These are phyloP conservation scores for Colletotrichum sp. DNA, from an alignment of 2,329 filamentous ascomycete genomes.

Conservation along the genomic window DNA sequence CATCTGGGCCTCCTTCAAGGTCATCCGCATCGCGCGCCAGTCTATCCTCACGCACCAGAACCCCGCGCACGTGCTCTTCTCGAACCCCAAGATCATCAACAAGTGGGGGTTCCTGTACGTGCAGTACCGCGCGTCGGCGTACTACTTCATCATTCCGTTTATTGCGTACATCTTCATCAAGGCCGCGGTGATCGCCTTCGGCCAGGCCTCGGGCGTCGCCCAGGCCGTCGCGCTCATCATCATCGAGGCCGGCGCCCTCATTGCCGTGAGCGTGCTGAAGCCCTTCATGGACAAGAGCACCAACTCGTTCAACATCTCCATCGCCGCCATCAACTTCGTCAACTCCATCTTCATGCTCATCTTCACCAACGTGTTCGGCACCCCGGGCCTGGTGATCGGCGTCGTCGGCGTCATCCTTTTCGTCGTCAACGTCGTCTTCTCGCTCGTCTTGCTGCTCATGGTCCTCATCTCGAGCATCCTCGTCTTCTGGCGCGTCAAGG, in stretches of 20 bases:
- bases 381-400: constrained; percentile 82
- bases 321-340: constrained; percentile 87
- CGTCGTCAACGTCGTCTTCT: constrained; percentile 85
- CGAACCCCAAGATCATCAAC: constrained; percentile 88
- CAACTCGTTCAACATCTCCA: constrained; percentile 95
- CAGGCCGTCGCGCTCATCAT: constrained; percentile 88
- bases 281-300: constrained; percentile 99
- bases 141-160: constrained; percentile 89
- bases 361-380: constrained; percentile 86
- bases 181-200: constrained; percentile 85
- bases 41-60: constrained; percentile 94
- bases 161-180: constrained; percentile 83
- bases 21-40: constrained; percentile 85
- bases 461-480: constrained; percentile 66
- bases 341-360: constrained; percentile 89
- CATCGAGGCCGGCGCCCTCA: constrained; percentile 80
- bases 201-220: constrained; percentile 70
- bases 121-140: constrained; percentile 93
- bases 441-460: constrained; percentile 82
- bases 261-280: constrained; percentile 78
- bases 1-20: constrained; percentile 86
- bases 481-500: constrained; percentile 86
- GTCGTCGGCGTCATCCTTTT: constrained; percentile 91
- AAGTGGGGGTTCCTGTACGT: constrained; percentile 99
- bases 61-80: constrained; percentile 95